phyloP scores from a whole-genome alignment of 2,329 filamentous ascomycete species.

The Diaporthe destruens region DNA sequence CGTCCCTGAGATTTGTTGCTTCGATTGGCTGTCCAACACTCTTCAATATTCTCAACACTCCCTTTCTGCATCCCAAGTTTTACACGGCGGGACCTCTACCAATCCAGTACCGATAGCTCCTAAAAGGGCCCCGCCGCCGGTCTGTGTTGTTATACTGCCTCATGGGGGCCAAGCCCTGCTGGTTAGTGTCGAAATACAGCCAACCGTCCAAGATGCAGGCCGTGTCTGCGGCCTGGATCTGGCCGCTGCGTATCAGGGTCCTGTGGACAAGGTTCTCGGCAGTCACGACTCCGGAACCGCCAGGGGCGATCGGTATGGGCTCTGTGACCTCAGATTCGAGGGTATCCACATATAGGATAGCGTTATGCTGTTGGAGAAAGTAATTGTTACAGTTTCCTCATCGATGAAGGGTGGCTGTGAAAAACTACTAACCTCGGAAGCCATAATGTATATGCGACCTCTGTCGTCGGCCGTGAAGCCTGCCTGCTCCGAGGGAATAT shows the following conservation, averaged over 20 bases:
- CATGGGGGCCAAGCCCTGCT: conserved; percentile 6
- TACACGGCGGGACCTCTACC: not conserved
- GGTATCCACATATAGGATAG: conserved; percentile 12
- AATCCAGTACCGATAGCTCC: conserved; percentile 20
- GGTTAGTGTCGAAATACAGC: conserved; percentile 12
- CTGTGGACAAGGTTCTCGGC: conserved; percentile 3
- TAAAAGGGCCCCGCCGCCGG: not conserved
- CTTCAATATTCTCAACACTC: not conserved
- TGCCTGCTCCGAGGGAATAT: conserved; percentile 16
- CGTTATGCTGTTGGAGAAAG: not conserved
- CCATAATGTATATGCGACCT: not conserved
- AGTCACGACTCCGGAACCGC: not conserved
- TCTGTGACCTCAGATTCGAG: conserved; percentile 9
- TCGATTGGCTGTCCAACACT: not conserved
- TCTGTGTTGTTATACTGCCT: conserved; percentile 20
- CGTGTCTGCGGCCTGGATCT: not conserved
- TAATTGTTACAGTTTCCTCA: not conserved
- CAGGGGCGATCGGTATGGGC: not conserved
- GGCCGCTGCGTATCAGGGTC: conserved; percentile 6
- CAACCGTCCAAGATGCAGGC: conserved; percentile 13
- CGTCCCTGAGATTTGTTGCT: not conserved
- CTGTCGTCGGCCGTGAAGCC: conserved; percentile 8
- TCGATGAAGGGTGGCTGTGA: not conserved
- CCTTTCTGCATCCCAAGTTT: not conserved
- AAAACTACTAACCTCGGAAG: not conserved